Conservation (phyloP, 179 eudicot species). For the Beta corolliflora region DNA sequence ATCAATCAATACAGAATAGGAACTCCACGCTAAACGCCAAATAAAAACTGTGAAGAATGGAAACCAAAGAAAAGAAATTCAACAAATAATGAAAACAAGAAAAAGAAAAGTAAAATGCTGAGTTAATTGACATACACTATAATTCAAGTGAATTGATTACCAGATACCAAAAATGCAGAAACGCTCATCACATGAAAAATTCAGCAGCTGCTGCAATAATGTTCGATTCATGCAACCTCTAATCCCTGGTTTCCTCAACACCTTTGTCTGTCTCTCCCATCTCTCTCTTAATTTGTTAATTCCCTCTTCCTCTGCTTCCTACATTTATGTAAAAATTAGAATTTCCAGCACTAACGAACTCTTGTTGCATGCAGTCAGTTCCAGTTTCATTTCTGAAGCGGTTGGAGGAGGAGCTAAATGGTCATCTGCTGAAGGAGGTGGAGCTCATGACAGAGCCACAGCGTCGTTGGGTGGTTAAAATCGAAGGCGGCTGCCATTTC, state of each 20-base stretch:
- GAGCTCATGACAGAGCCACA: neutral
- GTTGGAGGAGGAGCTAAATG: neutral
- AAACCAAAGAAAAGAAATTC: too few species aligned
- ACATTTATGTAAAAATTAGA: too few species aligned
- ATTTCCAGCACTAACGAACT: neutral
- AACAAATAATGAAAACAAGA: too few species aligned
- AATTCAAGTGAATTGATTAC: too few species aligned
- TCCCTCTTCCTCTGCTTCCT: neutral
- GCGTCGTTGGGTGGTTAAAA: neutral
- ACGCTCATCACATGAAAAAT: too few species aligned
- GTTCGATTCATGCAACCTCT: neutral
- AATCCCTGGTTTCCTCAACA: neutral
- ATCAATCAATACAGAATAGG: too few species aligned
- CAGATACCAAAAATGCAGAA: too few species aligned
- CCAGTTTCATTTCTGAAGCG: neutral
- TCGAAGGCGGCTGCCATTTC: conserved; percentile 15
- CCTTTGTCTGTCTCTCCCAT: neutral
- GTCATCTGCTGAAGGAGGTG: neutral
- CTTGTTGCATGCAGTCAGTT: neutral
- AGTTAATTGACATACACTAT: too few species aligned
- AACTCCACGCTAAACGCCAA: too few species aligned
- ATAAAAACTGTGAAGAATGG: too few species aligned
- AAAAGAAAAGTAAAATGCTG: too few species aligned
- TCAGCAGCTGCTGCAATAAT: too few species aligned
- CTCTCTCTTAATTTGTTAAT: neutral